These are phyloP conservation scores for Hypoxylon lienhwacheense DNA, from an alignment of 495 filamentous ascomycete species.

Conservation along the genomic window DNA sequence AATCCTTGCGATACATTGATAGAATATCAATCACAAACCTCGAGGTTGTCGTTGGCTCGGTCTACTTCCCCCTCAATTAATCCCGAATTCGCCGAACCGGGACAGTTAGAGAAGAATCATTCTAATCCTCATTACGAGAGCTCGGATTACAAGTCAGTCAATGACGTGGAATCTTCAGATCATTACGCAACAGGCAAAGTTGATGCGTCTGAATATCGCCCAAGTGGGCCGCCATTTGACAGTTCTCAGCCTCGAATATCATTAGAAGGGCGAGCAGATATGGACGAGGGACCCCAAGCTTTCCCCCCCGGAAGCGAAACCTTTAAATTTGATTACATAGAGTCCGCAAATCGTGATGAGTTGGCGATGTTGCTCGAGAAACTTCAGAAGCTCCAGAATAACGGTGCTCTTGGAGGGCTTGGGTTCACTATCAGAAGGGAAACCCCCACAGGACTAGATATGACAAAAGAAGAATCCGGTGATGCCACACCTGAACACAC, in stretches of 20 bases:
- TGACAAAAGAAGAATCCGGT: constrained; percentile 10
- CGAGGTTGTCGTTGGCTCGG: not conserved
- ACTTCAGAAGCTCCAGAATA: constrained; percentile 25
- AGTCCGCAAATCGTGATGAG: constrained; percentile 5
- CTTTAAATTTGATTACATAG: not conserved
- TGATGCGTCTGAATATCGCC: constrained; percentile 3
- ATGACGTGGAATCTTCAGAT: not conserved
- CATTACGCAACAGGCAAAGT: not conserved
- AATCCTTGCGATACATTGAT: not conserved
- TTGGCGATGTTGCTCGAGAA: constrained; percentile 21
- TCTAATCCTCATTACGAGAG: not conserved
- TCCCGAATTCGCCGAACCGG: not conserved
- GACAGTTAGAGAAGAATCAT: not conserved
- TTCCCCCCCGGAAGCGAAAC: not conserved
- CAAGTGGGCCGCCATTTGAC: not conserved
- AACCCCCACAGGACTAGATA: constrained; percentile 2
- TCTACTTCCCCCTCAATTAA: not conserved
- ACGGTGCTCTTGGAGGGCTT: constrained; percentile 34
- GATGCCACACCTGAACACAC: constrained; percentile 28
- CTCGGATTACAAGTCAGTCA: not conserved
- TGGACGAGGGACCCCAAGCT: not conserved
- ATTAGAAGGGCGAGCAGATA: constrained; percentile 1
- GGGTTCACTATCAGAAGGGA: constrained; percentile 42
- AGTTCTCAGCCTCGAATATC: not conserved
- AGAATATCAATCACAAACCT: constrained; percentile 3